Evolutionary conservation across 768 basidiomycete genomes (phyloP), one percentile per base, ranked within the genome.

Genomic region (Lentinula guzmanii): DNA sequence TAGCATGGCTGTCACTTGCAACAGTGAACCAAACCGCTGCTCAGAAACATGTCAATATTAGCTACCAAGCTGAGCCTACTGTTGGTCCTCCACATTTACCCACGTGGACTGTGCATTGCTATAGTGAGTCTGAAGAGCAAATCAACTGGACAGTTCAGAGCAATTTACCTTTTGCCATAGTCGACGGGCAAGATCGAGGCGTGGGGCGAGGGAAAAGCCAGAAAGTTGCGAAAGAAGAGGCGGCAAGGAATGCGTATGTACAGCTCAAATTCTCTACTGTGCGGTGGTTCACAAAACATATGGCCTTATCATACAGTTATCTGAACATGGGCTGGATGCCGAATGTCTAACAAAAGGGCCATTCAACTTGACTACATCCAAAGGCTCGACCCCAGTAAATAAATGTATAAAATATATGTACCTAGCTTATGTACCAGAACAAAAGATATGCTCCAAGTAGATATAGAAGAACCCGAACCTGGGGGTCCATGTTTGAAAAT

Each of bases 221-320:
- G 70, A 89, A 87, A 64, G 52, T 72, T n/a, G 87, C 86, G 7
- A 88, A 86, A 64, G 85, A 87, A 71, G 82, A 84, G 63, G 86
- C 87, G n/a, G 86, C 85, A 35, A 79, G 80, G 42, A 74, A 80
- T 58, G 86, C 86, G 52, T 85, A 77, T 72, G 67, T 67, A 10
- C 61, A 72, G 3, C 50, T 50, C 58, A n/a, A 8, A 2, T 33
- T 16, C 21, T 5, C 10, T 24, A 34, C 9, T 43, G 24, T 28
- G 42, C 34, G 13, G 6, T 18, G 13, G 15, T 55, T 28, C 28
- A 28, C 28, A 28, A 28, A 0, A 3, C 28, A 28, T 3, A 2
- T 28, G 28, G 28, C 28, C 28, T 28, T 28, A 28, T 28, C 28
- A 28, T 28, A 28, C 28, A 42, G 50, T 16, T 61, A 28, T 28